A percentile compares a stretch with the other conserved stretches of the same genome.
These are phyloP conservation scores for Aspergillus luchuensis DNA, from an alignment of 2,329 filamentous ascomycete species.

Conservation along the genomic window DNA sequence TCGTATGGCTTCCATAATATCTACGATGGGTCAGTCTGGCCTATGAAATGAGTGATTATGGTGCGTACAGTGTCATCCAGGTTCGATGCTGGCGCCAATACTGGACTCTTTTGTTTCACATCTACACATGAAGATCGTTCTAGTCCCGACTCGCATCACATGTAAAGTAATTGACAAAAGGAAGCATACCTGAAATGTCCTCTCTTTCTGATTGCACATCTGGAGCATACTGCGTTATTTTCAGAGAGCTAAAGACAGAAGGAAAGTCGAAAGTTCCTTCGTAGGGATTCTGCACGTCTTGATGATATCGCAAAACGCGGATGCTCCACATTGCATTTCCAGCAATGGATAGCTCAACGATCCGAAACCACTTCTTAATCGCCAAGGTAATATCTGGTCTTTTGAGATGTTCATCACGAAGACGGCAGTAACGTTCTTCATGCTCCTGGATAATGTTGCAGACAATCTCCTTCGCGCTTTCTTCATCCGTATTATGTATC, in stretches of 20 bases:
- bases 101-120: too few species aligned
- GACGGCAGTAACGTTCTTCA: not conserved
- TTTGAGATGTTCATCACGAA: not conserved
- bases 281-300: not conserved
- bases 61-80: too few species aligned
- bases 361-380: constrained; percentile 1
- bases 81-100: too few species aligned
- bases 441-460: not conserved
- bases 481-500: not conserved
- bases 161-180: not conserved
- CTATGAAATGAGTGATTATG: not conserved
- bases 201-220: not conserved
- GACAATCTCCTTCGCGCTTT: not conserved
- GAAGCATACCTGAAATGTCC: not conserved
- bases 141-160: not conserved
- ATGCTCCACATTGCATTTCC: constrained; percentile 6
- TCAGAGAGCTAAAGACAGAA: not conserved
- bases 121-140: too few species aligned
- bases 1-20: not conserved
- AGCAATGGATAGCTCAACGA: not conserved
- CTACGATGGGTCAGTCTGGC: not conserved
- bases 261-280: not conserved
- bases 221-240: too few species aligned
- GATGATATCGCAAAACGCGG: not conserved
- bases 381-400: not conserved